Conservation (phyloP, 2,329 filamentous ascomycete genomes). For the Plenodomus lindquistii region DNA sequence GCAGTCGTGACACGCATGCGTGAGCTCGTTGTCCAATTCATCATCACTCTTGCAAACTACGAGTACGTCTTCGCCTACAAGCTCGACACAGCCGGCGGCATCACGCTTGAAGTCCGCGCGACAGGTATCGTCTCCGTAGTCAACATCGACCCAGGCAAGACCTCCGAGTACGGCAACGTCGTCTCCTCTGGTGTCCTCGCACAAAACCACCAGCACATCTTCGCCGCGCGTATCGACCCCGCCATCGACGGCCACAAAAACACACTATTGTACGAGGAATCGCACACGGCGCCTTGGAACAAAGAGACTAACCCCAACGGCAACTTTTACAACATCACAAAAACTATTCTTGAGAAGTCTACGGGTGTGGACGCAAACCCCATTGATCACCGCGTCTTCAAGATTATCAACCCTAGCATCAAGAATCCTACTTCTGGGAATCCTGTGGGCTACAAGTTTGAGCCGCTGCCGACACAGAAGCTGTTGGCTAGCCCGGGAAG, state of each 20-base stretch:
- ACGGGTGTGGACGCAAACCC: constrained; percentile 59
- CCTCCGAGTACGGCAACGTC: constrained; percentile 61
- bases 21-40: constrained; percentile 68
- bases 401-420: constrained; percentile 55
- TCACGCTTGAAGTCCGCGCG: constrained; percentile 65
- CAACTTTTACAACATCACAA: constrained; percentile 62
- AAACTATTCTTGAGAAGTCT: constrained; percentile 53
- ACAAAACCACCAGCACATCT: constrained; percentile 73
- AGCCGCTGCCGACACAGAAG: constrained; percentile 54
- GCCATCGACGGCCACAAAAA: constrained; percentile 63
- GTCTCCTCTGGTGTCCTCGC: constrained; percentile 68
- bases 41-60: constrained; percentile 72
- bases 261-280: constrained; percentile 59
- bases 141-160: constrained; percentile 62
- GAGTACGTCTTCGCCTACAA: constrained; percentile 70
- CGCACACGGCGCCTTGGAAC: constrained; percentile 54
- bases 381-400: constrained; percentile 58
- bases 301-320: constrained; percentile 63
- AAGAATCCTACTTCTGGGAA: constrained; percentile 52
- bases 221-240: constrained; percentile 62
- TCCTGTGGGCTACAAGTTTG: constrained; percentile 54
- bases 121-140: constrained; percentile 69
- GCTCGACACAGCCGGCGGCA: constrained; percentile 65
- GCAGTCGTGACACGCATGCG: constrained; percentile 65
- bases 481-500: constrained; percentile 52